phyloP scores from a whole-genome alignment of 805 yeast genomes.

The Ogataea polymorpha region DNA sequence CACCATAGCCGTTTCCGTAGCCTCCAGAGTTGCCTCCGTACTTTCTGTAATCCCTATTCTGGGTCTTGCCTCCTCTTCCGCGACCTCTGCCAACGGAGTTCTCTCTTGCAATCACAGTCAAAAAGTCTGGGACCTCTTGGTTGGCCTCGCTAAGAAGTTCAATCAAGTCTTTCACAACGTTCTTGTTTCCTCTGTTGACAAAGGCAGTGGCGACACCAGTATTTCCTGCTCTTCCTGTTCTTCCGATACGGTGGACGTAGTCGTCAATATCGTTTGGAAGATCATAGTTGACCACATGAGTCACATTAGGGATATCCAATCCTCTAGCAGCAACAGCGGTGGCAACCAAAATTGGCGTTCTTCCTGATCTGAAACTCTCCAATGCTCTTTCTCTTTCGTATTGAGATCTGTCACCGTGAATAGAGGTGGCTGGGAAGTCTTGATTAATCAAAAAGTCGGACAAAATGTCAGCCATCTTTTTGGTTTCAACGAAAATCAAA shows the following conservation, averaged over 20 bases:
- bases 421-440: constrained; percentile 94
- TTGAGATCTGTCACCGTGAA: constrained; percentile 99
- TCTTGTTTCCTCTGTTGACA: constrained; percentile 92
- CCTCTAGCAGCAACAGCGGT: constrained; percentile 99
- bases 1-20: constrained; percentile 19
- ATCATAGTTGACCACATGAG: constrained; percentile 96
- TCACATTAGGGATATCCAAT: constrained; percentile 98
- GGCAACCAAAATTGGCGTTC: constrained; percentile 92
- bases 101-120: constrained; percentile 79
- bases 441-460: constrained; percentile 88
- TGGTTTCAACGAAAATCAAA: constrained; percentile 94
- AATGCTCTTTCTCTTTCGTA: constrained; percentile 96
- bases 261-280: constrained; percentile 97
- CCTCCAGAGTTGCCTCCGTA: constrained; percentile 35
- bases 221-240: constrained; percentile 99
- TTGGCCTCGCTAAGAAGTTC: constrained; percentile 91
- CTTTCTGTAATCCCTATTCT: constrained; percentile 51
- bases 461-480: constrained; percentile 96
- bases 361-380: constrained; percentile 88
- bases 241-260: constrained; percentile 98
- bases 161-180: constrained; percentile 81
- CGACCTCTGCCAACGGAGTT: constrained; percentile 52
- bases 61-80: constrained; percentile 44
- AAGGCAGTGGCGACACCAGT: constrained; percentile 98
- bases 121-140: constrained; percentile 94